A percentile compares a stretch with the other conserved stretches of the same genome.
phyloP scores from a whole-genome alignment of 805 yeast species.

The Sungouiella thailandica region DNA sequence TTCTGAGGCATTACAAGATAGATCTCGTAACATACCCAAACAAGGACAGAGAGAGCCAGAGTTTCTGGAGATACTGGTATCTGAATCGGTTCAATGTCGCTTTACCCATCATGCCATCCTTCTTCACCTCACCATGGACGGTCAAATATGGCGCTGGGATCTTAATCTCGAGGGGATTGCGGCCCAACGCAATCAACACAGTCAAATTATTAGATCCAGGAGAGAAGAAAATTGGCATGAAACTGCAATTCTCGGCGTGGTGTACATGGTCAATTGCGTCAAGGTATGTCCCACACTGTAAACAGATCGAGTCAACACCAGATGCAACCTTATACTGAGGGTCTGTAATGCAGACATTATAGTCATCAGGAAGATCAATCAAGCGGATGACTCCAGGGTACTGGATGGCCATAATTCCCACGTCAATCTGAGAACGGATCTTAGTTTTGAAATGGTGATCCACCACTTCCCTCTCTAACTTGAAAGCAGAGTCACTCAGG shows the following conservation, averaged over 20 bases:
- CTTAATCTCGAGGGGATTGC: conserved; percentile 22
- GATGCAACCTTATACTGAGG: conserved; percentile 12
- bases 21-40: conserved; percentile 41
- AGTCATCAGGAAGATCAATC: conserved; percentile 46
- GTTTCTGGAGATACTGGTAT: conserved; percentile 49
- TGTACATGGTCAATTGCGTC: not conserved
- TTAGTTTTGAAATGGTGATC: conserved; percentile 1
- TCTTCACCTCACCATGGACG: conserved; percentile 69
- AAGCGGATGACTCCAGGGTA: conserved; percentile 54
- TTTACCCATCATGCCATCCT: conserved; percentile 49
- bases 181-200: conserved; percentile 21
- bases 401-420: conserved; percentile 33
- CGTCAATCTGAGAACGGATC: not conserved
- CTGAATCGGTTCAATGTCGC: conserved; percentile 52
- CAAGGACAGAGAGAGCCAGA: conserved; percentile 60
- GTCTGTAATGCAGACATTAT: conserved; percentile 23
- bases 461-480: conserved; percentile 3
- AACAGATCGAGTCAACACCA: conserved; percentile 23
- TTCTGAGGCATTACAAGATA: too few species aligned
- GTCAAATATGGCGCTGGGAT: conserved; percentile 70
- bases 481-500: too few species aligned
- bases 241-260: conserved; percentile 7
- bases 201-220: conserved; percentile 22
- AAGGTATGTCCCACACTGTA: conserved; percentile 27
- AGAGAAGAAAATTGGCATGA: conserved; percentile 14